Conservation (phyloP, 1,284 basidiomycete genomes). For the Tausonia pullulans region DNA sequence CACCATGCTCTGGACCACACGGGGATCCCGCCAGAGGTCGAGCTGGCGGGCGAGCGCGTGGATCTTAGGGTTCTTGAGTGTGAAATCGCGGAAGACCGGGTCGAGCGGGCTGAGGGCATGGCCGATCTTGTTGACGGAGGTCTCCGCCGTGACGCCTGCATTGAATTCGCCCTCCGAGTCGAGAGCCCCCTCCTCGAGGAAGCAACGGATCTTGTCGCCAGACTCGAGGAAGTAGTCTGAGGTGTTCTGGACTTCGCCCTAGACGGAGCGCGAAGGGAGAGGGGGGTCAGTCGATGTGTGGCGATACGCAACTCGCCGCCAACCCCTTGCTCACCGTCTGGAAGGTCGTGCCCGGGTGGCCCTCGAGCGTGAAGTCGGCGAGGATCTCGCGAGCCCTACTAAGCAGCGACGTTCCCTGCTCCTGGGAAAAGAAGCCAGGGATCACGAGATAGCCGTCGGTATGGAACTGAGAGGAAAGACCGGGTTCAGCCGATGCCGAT, state of each 20-base stretch:
- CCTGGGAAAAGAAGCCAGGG: constrained; percentile 53
- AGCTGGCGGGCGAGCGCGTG: constrained; percentile 58
- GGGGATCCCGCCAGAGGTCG: constrained; percentile 67
- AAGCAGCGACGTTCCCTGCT: constrained; percentile 54
- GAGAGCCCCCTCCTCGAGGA: constrained; percentile 48
- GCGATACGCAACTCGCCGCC: constrained; percentile 23
- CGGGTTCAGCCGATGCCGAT: no score
- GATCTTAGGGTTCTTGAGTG: constrained; percentile 60
- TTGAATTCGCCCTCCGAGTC: constrained; percentile 29
- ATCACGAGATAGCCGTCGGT: constrained; percentile 58
- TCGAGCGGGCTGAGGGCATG: constrained; percentile 71
- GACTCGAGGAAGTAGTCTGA: constrained; percentile 87
- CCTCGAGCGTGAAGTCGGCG: constrained; percentile 57
- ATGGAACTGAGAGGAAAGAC: constrained; percentile 18
- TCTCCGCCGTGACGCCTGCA: constrained; percentile 63
- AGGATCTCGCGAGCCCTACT: constrained; percentile 60
- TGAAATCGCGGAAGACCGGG: constrained; percentile 62
- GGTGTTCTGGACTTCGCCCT: constrained; percentile 50
- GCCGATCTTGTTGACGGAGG: constrained; percentile 41
- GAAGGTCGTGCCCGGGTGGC: constrained; percentile 83
- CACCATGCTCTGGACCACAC: constrained; percentile 90
- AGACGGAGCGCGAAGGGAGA: background rate
- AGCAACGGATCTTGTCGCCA: constrained; percentile 85
- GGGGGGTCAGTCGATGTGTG: background rate
- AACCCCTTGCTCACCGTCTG: constrained; percentile 57